Evolutionary conservation across 192 early-diverging fungal species (phyloP), one percentile per base, ranked within the genome.

Genomic region (Obelidium mucronatum): DNA sequence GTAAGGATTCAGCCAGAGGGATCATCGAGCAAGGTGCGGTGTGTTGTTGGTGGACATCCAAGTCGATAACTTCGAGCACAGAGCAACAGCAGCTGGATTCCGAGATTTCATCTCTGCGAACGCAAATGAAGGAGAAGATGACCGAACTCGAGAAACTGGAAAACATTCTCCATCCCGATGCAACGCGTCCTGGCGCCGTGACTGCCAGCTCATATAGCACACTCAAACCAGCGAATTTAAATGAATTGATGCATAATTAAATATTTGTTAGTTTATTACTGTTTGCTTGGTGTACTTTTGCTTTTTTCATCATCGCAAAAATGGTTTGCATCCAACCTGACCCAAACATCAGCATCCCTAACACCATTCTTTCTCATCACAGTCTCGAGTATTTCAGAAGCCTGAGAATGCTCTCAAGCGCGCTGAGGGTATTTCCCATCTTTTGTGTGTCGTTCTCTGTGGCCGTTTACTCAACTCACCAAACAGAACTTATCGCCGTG

Each of bases 381-480:
- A 76, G 83, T 74, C 80, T 40, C 80, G 73, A 11, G 79, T 81
- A 37, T 90, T 90, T 78, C 81, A 89, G 67, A 84, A 86, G 64
- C 94, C 94, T 19, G 95, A 96, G 76, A 95, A 94, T 73, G 94
- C 94, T 71, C 90, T 96, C 52, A 94, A 94, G 86, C 84, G 93
- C 61, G 93, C 94, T 34, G 93, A 96, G 75, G 94, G 93, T 93
- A 39, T n/a, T n/a, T n/a, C n/a, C n/a, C n/a, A n/a, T n/a, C n/a
- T n/a, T n/a, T n/a, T n/a, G n/a, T n/a, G n/a, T n/a, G n/a, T n/a
- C n/a, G n/a, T n/a, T n/a, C n/a, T n/a, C n/a, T n/a, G n/a, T n/a
- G n/a, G n/a, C n/a, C n/a, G n/a, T n/a, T n/a, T n/a, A n/a, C n/a
- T n/a, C n/a, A n/a, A n/a, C n/a, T n/a, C n/a, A n/a, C 60, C 15